Evolutionary conservation across 2,329 filamentous ascomycete species (phyloP).

Genomic region (Neoarthrinium moseri): DNA sequence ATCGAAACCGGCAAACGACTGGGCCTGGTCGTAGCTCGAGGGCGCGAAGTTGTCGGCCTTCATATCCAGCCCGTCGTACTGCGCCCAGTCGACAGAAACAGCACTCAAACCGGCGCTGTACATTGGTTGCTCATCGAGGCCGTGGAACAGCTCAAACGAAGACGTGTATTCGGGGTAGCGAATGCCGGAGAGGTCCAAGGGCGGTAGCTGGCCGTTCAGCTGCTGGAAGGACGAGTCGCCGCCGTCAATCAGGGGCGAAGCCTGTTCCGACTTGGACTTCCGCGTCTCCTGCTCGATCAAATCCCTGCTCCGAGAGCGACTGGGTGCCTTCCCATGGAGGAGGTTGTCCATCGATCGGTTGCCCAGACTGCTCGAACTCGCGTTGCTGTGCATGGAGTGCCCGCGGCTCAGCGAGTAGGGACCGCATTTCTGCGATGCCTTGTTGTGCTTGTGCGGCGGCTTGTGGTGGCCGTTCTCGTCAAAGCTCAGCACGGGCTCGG

Average conservation of each 20-base stretch:
- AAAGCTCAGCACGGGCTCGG: slow-evolving; percentile 57
- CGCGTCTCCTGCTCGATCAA: slow-evolving; percentile 44
- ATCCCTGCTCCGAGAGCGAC: slow-evolving; percentile 33
- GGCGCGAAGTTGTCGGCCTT: slow-evolving; percentile 28
- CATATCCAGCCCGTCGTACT: slow-evolving; percentile 50
- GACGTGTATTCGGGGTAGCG: slow-evolving; percentile 49
- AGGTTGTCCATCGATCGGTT: slow-evolving; percentile 44
- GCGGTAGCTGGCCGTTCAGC: slow-evolving; percentile 52
- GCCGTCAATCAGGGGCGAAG: slow-evolving; percentile 55
- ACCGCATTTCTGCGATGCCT: slow-evolving; percentile 59
- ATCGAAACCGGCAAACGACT: slow-evolving; percentile 47
- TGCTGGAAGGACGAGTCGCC: slow-evolving; percentile 48
- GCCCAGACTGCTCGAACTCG: slow-evolving; percentile 39
- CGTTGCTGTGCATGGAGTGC: slow-evolving; percentile 55
- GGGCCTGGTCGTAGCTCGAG: slow-evolving; percentile 30
- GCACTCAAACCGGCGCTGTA: slow-evolving; percentile 62
- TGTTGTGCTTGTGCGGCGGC: slow-evolving; percentile 58
- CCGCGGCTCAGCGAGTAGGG: slow-evolving; percentile 61
- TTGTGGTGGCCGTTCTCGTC: slow-evolving; percentile 66
- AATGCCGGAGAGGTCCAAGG: slow-evolving; percentile 58
- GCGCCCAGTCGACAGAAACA: slow-evolving; percentile 53
- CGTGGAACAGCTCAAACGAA: slow-evolving; percentile 53
- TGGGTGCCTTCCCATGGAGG: slow-evolving; percentile 35
- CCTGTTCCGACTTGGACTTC: slow-evolving; percentile 59
- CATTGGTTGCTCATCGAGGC: slow-evolving; percentile 53